Base-by-base conservation (phyloP, 176 grass and related monocot species). In the Oryza longistaminata region DNA sequence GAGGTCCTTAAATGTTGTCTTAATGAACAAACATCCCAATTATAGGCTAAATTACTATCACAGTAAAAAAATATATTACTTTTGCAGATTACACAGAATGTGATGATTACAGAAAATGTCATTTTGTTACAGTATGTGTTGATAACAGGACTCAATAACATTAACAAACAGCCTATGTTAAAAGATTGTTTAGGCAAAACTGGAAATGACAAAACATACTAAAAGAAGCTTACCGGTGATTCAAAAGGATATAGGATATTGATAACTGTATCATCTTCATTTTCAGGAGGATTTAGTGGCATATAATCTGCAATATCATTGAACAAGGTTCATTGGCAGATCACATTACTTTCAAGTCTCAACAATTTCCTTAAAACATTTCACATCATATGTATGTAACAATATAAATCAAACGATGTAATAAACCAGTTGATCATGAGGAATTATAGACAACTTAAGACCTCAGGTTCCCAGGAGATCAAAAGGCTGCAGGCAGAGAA, bases 211-310 rank as follows among this genome's bases (percentile, higher is more conserved):
- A 12, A 45, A 34, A 34, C 33, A 34, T 33, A 27, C 3, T 80
- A 78, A 82, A 75, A n/a, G 72, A 73, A 81, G 27, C 85, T 87
- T 87, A 98, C 93, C 21, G 88, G 91, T 14, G 89, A 83, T 79
- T 98, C 91, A 50, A 88, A 68, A 85, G 93, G 89, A 90, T 90
- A 98, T 76, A 98, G 88, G 78, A 90, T 90, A 66, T 92, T 93
- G 80, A 98, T 87, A 66, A 92, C 87, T 10, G 87, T 95, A 68
- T 93, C 87, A 87, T 91, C 87, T 86, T 98, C 89, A 39, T 98
- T 91, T 78, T 98, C 91, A 40, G 87, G 90, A 81, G 87, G 87
- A 87, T 86, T 88, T 37, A 95, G 73, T 62, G 91, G 91, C 83
- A 93, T 85, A 71, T 93, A 94, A 71, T 98, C 96, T 98, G 91